phyloP scores from a whole-genome alignment of 2,329 filamentous ascomycete genomes.

The Massarina eburnea region DNA sequence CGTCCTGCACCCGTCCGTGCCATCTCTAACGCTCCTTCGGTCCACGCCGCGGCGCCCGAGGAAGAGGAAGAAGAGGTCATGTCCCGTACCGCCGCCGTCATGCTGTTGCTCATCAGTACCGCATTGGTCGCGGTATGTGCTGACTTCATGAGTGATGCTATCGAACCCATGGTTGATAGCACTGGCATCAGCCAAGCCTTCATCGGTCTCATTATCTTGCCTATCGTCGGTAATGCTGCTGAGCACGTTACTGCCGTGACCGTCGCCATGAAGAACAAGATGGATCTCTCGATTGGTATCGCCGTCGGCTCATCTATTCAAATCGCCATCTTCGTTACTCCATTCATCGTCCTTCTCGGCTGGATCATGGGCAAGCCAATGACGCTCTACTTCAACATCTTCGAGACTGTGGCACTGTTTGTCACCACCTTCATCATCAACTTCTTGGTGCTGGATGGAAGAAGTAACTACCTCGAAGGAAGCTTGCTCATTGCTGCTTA shows the following conservation, averaged over 20 bases:
- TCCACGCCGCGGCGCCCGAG: conserved; percentile 19
- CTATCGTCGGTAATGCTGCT: conserved; percentile 79
- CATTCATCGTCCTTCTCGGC: conserved; percentile 72
- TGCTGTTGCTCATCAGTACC: conserved; percentile 56
- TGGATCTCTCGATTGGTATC: conserved; percentile 78
- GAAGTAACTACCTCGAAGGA: conserved; percentile 82
- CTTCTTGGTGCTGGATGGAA: conserved; percentile 80
- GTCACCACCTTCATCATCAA: conserved; percentile 83
- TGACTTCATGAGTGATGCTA: conserved; percentile 73
- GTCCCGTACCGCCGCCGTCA: conserved; percentile 59
- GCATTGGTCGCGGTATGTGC: conserved; percentile 60
- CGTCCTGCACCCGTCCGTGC: conserved; percentile 21
- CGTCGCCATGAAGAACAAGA: conserved; percentile 78
- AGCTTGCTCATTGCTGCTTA: conserved; percentile 76
- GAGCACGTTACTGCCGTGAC: conserved; percentile 79
- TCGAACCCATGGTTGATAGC: conserved; percentile 63
- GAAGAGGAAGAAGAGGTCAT: conserved; percentile 45
- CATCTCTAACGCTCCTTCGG: conserved; percentile 12
- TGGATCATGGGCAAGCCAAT: conserved; percentile 77
- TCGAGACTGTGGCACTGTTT: conserved; percentile 72
- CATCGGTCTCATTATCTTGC: conserved; percentile 74
- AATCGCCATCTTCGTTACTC: conserved; percentile 74
- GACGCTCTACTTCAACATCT: conserved; percentile 63
- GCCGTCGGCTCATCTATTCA: conserved; percentile 80
- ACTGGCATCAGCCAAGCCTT: conserved; percentile 69